Percentiles rank a stretch among this genome's conserved stretches.
These are phyloP conservation scores for Trypanosoma theileri DNA, from an alignment of 208 protist genomes.

Conservation along the genomic window DNA sequence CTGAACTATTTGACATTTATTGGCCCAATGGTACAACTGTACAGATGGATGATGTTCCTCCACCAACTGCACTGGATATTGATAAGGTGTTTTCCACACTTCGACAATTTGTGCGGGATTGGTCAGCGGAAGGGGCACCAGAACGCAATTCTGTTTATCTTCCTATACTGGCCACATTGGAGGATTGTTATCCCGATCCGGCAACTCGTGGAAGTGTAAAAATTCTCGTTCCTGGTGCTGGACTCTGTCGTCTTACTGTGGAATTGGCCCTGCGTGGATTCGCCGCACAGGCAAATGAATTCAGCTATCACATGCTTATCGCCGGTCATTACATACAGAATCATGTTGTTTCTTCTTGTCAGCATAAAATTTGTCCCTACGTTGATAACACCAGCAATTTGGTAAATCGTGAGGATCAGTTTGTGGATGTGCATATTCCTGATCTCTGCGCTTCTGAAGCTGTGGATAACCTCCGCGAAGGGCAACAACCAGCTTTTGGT, in stretches of 20 bases:
- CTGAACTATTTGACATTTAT: conserved; percentile 88
- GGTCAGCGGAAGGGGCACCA: conserved; percentile 87
- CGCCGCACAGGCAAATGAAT: conserved; percentile 95
- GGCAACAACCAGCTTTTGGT: conserved; percentile 51
- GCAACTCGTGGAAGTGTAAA: conserved; percentile 45
- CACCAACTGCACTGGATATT: conserved; percentile 85
- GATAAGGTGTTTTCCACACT: conserved; percentile 96
- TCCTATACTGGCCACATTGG: conserved; percentile 84
- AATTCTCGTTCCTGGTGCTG: conserved; percentile 88
- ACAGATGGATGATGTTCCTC: conserved; percentile 62
- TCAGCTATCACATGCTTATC: conserved; percentile 98
- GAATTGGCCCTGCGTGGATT: conserved; percentile 94
- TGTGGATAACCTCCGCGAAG: conserved; percentile 60
- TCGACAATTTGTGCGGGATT: conserved; percentile 96
- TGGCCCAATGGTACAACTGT: conserved; percentile 84
- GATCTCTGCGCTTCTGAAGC: conserved; percentile 87
- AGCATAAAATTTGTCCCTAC: conserved; percentile 92
- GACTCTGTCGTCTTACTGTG: conserved; percentile 93
- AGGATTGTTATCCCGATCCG: conserved; percentile 72
- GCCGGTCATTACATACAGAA: conserved; percentile 96
- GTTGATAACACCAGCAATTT: conserved; percentile 93
- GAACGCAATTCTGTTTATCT: conserved; percentile 92
- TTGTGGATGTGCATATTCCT: conserved; percentile 87
- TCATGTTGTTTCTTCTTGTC: conserved; percentile 68
- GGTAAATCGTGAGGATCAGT: conserved; percentile 85